Percentiles rank a stretch among this genome's conserved stretches.
Conservation (phyloP, 225 moss, liverwort and hornwort genomes). For the Antitrichia curtipendula region DNA sequence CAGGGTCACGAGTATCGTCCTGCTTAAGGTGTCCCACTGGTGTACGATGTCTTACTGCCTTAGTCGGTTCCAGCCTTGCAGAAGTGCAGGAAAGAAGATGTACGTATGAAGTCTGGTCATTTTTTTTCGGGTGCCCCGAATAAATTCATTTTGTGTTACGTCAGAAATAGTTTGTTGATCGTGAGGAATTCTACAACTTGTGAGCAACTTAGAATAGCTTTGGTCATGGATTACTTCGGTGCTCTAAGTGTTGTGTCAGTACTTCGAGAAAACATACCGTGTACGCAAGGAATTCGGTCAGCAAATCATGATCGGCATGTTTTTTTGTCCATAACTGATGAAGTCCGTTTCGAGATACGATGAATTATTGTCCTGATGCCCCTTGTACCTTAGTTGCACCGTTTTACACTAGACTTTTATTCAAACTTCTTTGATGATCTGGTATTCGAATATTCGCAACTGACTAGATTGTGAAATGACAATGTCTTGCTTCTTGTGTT, state of each 20-base stretch:
- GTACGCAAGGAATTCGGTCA: background rate
- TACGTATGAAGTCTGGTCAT: background rate
- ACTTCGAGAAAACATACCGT: background rate
- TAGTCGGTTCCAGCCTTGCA: background rate
- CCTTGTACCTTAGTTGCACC: background rate
- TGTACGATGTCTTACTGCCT: background rate
- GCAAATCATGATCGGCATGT: background rate
- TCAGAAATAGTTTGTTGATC: background rate
- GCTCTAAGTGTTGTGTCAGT: background rate
- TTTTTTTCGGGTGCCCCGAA: background rate
- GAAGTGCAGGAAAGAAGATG: background rate
- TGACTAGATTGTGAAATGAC: background rate
- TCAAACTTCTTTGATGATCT: background rate
- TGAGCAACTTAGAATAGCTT: background rate
- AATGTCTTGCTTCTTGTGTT: background rate
- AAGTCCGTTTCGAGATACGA: background rate
- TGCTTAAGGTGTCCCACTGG: background rate
- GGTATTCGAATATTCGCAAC: background rate
- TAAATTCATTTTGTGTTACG: background rate
- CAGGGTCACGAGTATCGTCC: background rate
- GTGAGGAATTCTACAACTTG: background rate
- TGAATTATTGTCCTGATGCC: background rate
- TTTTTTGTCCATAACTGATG: background rate
- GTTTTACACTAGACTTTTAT: background rate
- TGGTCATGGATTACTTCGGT: background rate